Evolutionary conservation across 305 asterid species (phyloP).

Genomic region (Euphrasia arctica): DNA sequence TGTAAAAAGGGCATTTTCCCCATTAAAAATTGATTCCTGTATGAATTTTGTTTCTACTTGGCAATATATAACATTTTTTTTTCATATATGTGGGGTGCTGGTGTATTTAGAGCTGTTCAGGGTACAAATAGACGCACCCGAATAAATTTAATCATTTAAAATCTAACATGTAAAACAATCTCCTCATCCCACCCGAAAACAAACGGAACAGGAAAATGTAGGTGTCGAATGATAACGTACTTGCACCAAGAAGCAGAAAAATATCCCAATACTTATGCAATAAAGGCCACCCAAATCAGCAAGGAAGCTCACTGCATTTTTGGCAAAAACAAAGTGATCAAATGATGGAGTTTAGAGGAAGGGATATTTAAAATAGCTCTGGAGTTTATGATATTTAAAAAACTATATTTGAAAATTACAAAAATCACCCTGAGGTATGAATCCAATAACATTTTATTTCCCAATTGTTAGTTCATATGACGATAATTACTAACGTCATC

Average conservation of each 20-base stretch:
- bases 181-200: not conserved
- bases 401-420: no score
- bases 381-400: not conserved
- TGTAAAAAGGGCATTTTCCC: no score
- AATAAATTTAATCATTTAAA: not conserved
- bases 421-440: not conserved
- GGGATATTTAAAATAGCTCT: slow-evolving; percentile 20
- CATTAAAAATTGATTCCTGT: no score
- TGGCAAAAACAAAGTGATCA: slow-evolving; percentile 41
- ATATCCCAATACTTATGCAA: slow-evolving; percentile 83
- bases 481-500: no score
- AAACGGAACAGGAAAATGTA: slow-evolving; percentile 21
- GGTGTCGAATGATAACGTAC: slow-evolving; percentile 46
- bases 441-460: slow-evolving; percentile 1
- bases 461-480: no score
- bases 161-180: not conserved
- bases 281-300: slow-evolving; percentile 98
- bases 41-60: no score
- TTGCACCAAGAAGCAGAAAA: slow-evolving; percentile 87
- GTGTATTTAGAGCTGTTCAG: no score
- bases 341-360: slow-evolving; percentile 26
- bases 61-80: no score
- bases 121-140: no score
- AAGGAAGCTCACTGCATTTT: slow-evolving; percentile 95
- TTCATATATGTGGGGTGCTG: no score